Conservation (phyloP, 2,329 filamentous ascomycete genomes). For the Knoxdaviesia capensis region DNA sequence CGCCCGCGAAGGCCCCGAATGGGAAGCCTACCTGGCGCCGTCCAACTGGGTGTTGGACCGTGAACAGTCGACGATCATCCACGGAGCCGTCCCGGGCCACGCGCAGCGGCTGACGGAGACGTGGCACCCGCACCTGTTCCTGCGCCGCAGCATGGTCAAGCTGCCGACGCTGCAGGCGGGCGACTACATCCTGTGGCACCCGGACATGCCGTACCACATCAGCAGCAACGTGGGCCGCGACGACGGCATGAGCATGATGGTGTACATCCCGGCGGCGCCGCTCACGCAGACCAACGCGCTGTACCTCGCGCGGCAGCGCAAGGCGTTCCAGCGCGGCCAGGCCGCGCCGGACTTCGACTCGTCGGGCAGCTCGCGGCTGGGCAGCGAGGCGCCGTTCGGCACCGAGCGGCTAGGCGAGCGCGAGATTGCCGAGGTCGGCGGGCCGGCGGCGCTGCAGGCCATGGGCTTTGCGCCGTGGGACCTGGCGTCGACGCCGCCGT, state of each 20-base stretch:
- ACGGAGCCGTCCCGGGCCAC: constrained; percentile 36
- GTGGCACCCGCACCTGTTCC: constrained; percentile 35
- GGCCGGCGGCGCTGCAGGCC: constrained; percentile 28
- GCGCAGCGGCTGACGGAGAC: constrained; percentile 35
- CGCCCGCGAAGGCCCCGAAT: constrained; percentile 17
- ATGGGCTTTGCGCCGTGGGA: constrained; percentile 37
- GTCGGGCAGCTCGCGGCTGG: constrained; percentile 23
- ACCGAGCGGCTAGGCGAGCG: constrained; percentile 25
- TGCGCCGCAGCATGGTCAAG: constrained; percentile 32
- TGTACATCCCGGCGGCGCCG: constrained; percentile 33
- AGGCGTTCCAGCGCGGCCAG: constrained; percentile 32
- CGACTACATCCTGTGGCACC: constrained; percentile 39
- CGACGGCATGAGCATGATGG: constrained; percentile 24
- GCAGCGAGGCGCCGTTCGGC: constrained; percentile 27
- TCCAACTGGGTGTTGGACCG: constrained; percentile 21
- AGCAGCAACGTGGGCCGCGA: constrained; percentile 16
- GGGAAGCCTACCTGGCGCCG: constrained; percentile 29
- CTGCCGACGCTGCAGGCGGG: constrained; percentile 31
- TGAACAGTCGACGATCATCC: constrained; percentile 33
- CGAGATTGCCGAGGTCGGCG: constrained; percentile 29
- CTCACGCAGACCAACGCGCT: constrained; percentile 36
- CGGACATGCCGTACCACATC: constrained; percentile 35
- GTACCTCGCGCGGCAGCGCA: constrained; percentile 34
- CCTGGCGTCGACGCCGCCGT: constrained; percentile 11
- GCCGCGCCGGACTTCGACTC: constrained; percentile 35